Evolutionary conservation across 345 rosid species (phyloP).

Genomic region (Reutealis trisperma): DNA sequence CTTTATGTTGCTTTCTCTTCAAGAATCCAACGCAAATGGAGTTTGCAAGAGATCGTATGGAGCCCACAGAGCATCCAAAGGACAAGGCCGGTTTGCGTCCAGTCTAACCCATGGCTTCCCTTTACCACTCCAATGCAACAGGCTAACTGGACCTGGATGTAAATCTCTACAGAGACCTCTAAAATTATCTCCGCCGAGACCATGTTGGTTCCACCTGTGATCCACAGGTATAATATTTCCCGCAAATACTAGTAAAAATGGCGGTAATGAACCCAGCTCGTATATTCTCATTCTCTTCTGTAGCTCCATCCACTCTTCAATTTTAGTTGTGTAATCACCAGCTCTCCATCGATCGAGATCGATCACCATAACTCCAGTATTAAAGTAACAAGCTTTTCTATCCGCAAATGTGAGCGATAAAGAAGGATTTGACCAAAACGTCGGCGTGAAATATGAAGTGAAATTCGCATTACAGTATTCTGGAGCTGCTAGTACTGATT

Average conservation of each 20-base stretch:
- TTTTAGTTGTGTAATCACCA: constrained; percentile 65
- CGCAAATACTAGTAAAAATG: constrained; percentile 69
- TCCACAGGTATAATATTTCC: constrained; percentile 71
- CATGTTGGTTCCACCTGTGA: constrained; percentile 86
- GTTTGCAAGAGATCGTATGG: constrained; percentile 41
- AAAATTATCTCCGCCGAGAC: constrained; percentile 41
- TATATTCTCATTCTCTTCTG: constrained; percentile 69
- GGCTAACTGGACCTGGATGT: constrained; percentile 38
- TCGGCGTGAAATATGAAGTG: constrained; percentile 71
- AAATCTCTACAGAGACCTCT: constrained; percentile 34
- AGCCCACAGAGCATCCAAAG: constrained; percentile 39
- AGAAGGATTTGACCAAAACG: constrained; percentile 76
- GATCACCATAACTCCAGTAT: constrained; percentile 92
- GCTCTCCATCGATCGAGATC: constrained; percentile 79
- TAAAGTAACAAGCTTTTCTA: constrained; percentile 70
- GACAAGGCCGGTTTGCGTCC: constrained; percentile 37
- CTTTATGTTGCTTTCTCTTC: neutral
- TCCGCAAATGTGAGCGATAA: constrained; percentile 63
- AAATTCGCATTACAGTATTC: constrained; percentile 93
- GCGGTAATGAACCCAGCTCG: constrained; percentile 79
- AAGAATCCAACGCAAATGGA: constrained; percentile 37
- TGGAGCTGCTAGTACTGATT: constrained; percentile 79
- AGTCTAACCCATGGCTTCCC: constrained; percentile 40
- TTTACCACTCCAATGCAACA: constrained; percentile 40
- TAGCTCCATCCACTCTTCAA: constrained; percentile 93